Conservation (phyloP, 192 early-diverging fungal species). For the Cetraspora pellucida region DNA sequence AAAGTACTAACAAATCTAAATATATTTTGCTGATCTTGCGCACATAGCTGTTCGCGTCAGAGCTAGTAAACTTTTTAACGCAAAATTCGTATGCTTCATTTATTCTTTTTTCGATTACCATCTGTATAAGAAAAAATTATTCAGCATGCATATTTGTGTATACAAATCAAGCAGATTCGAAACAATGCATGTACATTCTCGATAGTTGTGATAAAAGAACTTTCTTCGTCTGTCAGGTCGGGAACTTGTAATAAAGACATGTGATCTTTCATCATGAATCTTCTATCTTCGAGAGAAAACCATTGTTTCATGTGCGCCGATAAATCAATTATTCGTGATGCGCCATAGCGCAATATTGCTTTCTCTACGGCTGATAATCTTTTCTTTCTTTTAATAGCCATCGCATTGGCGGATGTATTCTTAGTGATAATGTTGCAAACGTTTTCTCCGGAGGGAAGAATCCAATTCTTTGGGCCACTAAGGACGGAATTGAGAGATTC, state of each 20-base stretch:
- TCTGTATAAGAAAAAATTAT: too few relatives aligned
- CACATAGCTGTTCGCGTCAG: too few relatives aligned
- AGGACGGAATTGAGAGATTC: neutral
- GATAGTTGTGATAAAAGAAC: too few relatives aligned
- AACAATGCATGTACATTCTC: too few relatives aligned
- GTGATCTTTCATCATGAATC: conserved; percentile 25
- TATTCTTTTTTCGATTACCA: too few relatives aligned
- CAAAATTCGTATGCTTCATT: too few relatives aligned
- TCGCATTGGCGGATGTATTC: conserved; percentile 15
- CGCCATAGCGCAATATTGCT: conserved; percentile 23
- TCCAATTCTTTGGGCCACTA: neutral
- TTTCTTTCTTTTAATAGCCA: conserved; percentile 24
- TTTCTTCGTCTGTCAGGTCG: conserved; percentile 14
- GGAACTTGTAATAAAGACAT: conserved; percentile 27
- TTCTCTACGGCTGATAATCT: conserved; percentile 22
- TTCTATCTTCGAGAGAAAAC: conserved; percentile 18
- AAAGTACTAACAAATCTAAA: too few relatives aligned
- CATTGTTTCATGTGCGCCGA: conserved; percentile 33
- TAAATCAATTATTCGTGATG: conserved; percentile 27
- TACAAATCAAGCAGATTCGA: too few relatives aligned
- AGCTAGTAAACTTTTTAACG: too few relatives aligned
- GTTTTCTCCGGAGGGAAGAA: conserved; percentile 24
- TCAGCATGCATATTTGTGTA: too few relatives aligned
- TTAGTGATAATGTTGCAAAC: conserved; percentile 16
- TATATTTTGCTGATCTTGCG: too few relatives aligned